phyloP scores from a whole-genome alignment of 306 rosid genomes.

The Sophora flavescens region DNA sequence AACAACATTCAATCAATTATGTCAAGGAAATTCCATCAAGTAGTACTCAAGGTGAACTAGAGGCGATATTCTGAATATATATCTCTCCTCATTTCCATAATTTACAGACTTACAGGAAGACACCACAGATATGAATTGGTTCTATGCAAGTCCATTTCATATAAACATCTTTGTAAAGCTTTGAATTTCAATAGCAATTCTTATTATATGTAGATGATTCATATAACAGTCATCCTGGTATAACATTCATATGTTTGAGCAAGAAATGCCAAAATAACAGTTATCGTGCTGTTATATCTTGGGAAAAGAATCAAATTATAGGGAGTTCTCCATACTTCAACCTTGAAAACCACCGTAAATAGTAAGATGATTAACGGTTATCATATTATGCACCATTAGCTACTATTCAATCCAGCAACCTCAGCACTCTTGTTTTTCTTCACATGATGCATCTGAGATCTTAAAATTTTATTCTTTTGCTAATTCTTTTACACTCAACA shows the following conservation, averaged over 20 bases:
- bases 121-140: conserved; percentile 20
- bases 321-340: neutral
- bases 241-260: neutral
- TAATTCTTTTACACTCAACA: neutral
- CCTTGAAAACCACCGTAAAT: neutral
- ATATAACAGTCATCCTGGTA: conserved; percentile 5
- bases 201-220: conserved; percentile 3
- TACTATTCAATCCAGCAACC: conserved; percentile 5
- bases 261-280: conserved; percentile 13
- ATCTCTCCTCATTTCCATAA: neutral
- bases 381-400: conserved; percentile 1
- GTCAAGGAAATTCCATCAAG: conserved; percentile 16
- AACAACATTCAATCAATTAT: conserved; percentile 6
- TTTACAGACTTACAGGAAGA: conserved; percentile 23
- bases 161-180: neutral
- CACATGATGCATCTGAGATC: conserved; percentile 16
- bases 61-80: neutral
- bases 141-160: conserved; percentile 31
- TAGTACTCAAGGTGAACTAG: neutral
- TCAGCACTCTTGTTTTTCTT: conserved; percentile 6
- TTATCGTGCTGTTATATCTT: neutral
- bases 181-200: conserved; percentile 1
- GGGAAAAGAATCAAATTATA: neutral
- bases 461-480: neutral
- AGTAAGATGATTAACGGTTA: neutral